Base-by-base conservation (phyloP, 305 asterid genomes). In the Fraxinus angustifolia region DNA sequence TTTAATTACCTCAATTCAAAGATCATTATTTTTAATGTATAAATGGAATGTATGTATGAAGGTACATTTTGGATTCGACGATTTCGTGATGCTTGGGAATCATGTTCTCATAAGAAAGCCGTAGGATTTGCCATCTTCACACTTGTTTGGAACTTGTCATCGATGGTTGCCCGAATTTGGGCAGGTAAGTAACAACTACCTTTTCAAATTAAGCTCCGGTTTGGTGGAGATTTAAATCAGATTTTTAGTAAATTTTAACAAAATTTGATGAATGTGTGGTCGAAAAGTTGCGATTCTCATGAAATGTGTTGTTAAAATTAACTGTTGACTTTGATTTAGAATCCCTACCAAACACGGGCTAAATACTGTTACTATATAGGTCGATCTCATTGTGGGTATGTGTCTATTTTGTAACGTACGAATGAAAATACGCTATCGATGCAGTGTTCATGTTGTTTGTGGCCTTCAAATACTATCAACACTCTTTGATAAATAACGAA, bases 41-140 rank as follows among this genome's bases (percentile, higher is more conserved):
- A 17, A 53, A 53, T 53, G 21, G 34, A 3, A 2, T 62, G 2
- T 1, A 67, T 28, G 0, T 30, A 17, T 30, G 38, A 68, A 95
- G 99, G 95, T 83, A 85, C 83, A 85, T 91, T 95, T 85, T 93
- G 98, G 98, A 87, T 92, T 67, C 84, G 85, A 83, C 79, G 98
- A 12, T 91, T 90, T 73, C 23, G 83, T 0, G 97, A 93, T 31
- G 97, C 92, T 8, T 93, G 99, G 99, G 88, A 88, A 19, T 86
- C 93, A 6, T 95, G 98, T 79, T 78, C 96, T 56, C 96, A 92
- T 83, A 95, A 95, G 89, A 95, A 93, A 83, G 95, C 97, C 0
- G 89, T 91, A 2, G 99, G 94, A 50, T 92, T 93, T 79, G 94
- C 89, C 3, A 62, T 90, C 34, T 95, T 95, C 86, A 85, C 98